phyloP scores from a whole-genome alignment of 306 rosid genomes.

The Ziziphus jujuba region DNA sequence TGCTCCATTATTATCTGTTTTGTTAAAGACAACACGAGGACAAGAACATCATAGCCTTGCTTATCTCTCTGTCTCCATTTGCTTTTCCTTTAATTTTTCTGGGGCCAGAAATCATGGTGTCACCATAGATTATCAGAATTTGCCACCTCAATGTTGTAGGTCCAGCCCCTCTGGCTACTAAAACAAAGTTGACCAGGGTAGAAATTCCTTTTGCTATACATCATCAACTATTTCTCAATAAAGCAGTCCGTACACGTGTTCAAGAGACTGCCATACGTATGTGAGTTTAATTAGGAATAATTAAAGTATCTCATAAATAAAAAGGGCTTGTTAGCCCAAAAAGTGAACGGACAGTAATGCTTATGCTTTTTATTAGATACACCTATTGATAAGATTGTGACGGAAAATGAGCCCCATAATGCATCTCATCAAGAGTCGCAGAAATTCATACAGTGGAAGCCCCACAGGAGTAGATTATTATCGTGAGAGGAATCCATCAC shows the following conservation, averaged over 20 bases:
- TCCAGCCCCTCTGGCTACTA: too few relatives aligned
- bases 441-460: not conserved
- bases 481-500: not conserved
- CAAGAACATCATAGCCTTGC: not conserved
- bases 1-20: not conserved
- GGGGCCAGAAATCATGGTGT: not conserved
- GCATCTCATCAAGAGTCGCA: conserved; percentile 12
- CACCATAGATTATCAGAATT: not conserved
- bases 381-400: conserved; percentile 2
- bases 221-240: too few relatives aligned
- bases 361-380: not conserved
- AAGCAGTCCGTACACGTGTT: too few relatives aligned
- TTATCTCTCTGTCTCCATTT: not conserved
- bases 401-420: conserved; percentile 14
- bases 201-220: too few relatives aligned
- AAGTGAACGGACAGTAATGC: not conserved
- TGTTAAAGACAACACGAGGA: not conserved
- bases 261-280: too few relatives aligned
- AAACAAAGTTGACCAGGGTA: too few relatives aligned
- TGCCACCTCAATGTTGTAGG: not conserved
- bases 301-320: not conserved
- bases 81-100: not conserved
- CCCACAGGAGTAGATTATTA: not conserved
- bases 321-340: not conserved
- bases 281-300: not conserved